These are phyloP conservation scores for Stephanodiscus minutulus DNA, from an alignment of 108 stramenopile genomes.

Conservation along the genomic window DNA sequence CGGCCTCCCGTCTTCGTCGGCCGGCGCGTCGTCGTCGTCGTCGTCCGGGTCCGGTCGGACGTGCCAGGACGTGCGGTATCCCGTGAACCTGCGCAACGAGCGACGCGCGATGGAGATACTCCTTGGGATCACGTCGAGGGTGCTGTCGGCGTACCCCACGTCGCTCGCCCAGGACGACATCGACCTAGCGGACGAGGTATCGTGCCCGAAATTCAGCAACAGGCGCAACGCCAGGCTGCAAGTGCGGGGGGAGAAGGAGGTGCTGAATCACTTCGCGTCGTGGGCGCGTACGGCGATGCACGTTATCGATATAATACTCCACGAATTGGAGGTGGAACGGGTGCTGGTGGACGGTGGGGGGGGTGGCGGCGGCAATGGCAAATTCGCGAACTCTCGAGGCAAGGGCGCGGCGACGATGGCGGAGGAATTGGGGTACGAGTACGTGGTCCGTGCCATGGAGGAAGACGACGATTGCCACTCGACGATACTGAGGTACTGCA, in stretches of 20 bases:
- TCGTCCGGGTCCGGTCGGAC: slow-evolving; percentile 49
- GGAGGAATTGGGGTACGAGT: slow-evolving; percentile 63
- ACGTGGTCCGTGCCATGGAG: slow-evolving; percentile 72
- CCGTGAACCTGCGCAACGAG: slow-evolving; percentile 81
- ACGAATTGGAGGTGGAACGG: slow-evolving; percentile 68
- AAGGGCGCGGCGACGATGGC: neutral
- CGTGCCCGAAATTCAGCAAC: slow-evolving; percentile 82
- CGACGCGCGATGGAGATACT: slow-evolving; percentile 74
- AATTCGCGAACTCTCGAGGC: neutral
- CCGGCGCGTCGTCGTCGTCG: slow-evolving; percentile 22
- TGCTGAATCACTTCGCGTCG: slow-evolving; percentile 78
- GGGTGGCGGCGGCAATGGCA: slow-evolving; percentile 2
- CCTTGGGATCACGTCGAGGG: slow-evolving; percentile 57
- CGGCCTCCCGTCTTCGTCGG: slow-evolving; percentile 36
- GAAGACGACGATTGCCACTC: slow-evolving; percentile 71
- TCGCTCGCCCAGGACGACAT: slow-evolving; percentile 70
- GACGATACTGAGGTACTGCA: slow-evolving; percentile 84
- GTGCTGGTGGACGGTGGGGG: slow-evolving; percentile 29
- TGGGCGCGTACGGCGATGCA: slow-evolving; percentile 80
- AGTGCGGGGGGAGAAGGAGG: slow-evolving; percentile 89
- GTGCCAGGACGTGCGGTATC: slow-evolving; percentile 86
- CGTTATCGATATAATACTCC: slow-evolving; percentile 72
- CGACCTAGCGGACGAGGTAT: slow-evolving; percentile 63
- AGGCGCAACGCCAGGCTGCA: slow-evolving; percentile 88
- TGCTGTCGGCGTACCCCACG: slow-evolving; percentile 79